Conservation (phyloP, 148 eudicot species). For the Rhododendron molle region DNA sequence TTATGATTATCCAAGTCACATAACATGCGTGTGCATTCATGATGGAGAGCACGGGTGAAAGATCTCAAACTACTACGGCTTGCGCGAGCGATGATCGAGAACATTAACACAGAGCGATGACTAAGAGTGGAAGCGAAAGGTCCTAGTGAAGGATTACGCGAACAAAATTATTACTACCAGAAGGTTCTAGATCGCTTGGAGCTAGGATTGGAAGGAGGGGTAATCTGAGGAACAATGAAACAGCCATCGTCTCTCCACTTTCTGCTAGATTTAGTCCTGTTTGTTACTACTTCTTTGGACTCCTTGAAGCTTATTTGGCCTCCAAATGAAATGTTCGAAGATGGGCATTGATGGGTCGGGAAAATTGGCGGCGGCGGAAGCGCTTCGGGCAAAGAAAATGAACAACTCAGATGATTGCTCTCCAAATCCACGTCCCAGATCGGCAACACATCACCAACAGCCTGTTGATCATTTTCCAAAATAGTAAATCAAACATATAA, state of each 20-base stretch:
- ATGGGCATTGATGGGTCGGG: conserved; percentile 2
- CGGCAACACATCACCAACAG: conserved; percentile 24
- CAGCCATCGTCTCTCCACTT: conserved; percentile 35
- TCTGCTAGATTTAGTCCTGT: conserved; percentile 27
- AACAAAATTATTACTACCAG: conserved; percentile 17
- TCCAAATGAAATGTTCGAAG: conserved; percentile 22
- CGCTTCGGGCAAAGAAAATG: conserved; percentile 18
- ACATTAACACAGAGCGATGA: rapidly evolving
- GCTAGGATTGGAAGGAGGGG: conserved; percentile 17
- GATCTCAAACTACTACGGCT: too few species aligned
- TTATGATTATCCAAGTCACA: too few species aligned
- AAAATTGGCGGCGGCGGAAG: not conserved
- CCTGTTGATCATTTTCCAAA: not conserved
- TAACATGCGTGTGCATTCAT: too few species aligned
- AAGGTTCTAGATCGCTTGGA: conserved; percentile 43
- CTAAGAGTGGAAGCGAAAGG: not conserved
- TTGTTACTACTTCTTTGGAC: conserved; percentile 11
- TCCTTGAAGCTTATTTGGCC: conserved; percentile 23
- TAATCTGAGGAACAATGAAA: conserved; percentile 68
- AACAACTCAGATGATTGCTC: conserved; percentile 15
- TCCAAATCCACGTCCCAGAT: conserved; percentile 43
- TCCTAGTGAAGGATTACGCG: not conserved
- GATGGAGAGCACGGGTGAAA: not conserved
- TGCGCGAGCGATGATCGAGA: not conserved
- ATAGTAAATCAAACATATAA: not conserved